Evolutionary conservation across 1,284 basidiomycete genomes (phyloP).

Genomic region (Laetiporus sulphureus): DNA sequence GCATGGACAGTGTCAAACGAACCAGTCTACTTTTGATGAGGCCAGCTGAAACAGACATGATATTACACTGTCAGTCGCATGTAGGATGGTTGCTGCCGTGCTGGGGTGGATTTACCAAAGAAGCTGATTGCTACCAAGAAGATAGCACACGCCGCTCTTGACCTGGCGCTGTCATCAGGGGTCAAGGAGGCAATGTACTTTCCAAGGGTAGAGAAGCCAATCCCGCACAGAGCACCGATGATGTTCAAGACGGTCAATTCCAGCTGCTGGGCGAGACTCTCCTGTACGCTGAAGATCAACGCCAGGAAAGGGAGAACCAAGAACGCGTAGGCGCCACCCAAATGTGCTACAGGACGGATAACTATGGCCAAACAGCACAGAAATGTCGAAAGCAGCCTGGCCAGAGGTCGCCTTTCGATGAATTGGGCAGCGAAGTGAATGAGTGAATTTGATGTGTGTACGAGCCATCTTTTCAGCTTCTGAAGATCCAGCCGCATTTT

Average conservation of each 20-base stretch:
- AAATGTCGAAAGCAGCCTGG: slow-evolving; percentile 38
- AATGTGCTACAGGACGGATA: slow-evolving; percentile 33
- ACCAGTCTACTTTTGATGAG: slow-evolving; percentile 40
- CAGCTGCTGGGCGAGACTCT: slow-evolving; percentile 41
- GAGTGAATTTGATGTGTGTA: no score
- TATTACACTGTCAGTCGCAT: neutral
- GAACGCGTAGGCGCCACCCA: slow-evolving; percentile 38
- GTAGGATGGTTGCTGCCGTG: neutral
- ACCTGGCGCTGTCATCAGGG: slow-evolving; percentile 21
- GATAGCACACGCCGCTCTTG: slow-evolving; percentile 32
- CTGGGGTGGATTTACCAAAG: slow-evolving; percentile 28
- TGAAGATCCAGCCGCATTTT: no score
- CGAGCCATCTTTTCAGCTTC: no score
- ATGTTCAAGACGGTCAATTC: slow-evolving; percentile 40
- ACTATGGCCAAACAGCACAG: slow-evolving; percentile 36
- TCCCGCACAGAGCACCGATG: slow-evolving; percentile 35
- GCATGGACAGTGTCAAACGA: slow-evolving; percentile 36
- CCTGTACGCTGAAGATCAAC: slow-evolving; percentile 41
- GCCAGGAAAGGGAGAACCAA: slow-evolving; percentile 41
- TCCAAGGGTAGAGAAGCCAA: slow-evolving; percentile 37
- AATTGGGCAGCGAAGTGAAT: slow-evolving; percentile 10
- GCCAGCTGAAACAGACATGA: slow-evolving; percentile 32
- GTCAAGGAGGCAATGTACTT: slow-evolving; percentile 30
- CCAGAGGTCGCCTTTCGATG: slow-evolving; percentile 31
- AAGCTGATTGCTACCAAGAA: slow-evolving; percentile 37